Evolutionary conservation across 2,329 filamentous ascomycete species (phyloP).

Genomic region (Fusarium agapanthi): DNA sequence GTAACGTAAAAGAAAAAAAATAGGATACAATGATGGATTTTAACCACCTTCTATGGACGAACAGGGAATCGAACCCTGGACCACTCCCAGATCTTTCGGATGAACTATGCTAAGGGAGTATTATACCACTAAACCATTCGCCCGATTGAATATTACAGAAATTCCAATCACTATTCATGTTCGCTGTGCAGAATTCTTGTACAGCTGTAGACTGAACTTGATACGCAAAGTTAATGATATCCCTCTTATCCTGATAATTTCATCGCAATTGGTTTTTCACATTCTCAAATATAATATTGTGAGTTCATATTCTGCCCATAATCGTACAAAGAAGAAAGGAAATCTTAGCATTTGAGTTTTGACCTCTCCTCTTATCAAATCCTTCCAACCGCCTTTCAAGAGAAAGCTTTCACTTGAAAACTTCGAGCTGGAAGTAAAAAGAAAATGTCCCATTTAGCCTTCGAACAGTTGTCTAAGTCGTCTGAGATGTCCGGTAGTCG

Average conservation of each 20-base stretch:
- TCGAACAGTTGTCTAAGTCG: slow-evolving; percentile 23
- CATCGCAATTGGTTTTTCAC: not conserved
- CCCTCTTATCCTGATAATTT: not conserved
- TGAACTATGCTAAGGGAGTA: slow-evolving; percentile 45
- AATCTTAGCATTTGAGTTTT: not conserved
- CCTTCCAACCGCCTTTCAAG: not conserved
- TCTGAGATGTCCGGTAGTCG: slow-evolving; percentile 20
- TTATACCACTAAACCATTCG: slow-evolving; percentile 47
- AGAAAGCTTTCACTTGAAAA: not conserved
- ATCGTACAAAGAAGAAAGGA: not conserved
- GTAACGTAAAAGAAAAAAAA: slow-evolving; percentile 3
- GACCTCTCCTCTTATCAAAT: not conserved
- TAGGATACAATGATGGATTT: slow-evolving; percentile 16
- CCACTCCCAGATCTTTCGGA: slow-evolving; percentile 39
- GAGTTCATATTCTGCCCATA: not conserved
- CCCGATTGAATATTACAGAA: slow-evolving; percentile 12
- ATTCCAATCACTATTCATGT: not conserved
- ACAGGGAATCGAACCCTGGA: slow-evolving; percentile 47
- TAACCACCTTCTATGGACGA: slow-evolving; percentile 40
- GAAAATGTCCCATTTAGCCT: not conserved
- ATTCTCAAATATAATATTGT: not conserved
- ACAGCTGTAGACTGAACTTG: not conserved
- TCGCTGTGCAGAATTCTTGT: not conserved
- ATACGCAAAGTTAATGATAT: not conserved
- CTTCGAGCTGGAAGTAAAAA: not conserved